A percentile compares a stretch with the other conserved stretches of the same genome.
Conservation (phyloP, 805 yeast genomes). For the Wickerhamomyces sydowiorum region DNA sequence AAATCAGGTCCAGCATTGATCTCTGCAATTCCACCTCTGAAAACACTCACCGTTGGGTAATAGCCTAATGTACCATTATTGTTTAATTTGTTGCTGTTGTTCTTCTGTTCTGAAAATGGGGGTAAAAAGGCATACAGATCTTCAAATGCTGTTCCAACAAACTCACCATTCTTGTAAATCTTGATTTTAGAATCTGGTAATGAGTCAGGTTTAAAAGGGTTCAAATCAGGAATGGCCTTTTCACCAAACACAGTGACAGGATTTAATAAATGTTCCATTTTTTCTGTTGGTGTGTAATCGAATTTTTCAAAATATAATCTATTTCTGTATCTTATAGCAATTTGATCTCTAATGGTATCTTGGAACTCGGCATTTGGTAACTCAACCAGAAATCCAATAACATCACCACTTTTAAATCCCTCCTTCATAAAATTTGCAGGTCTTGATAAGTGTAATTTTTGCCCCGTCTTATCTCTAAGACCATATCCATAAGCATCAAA, state of each 20-base stretch:
- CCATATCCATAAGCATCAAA: constrained; percentile 94
- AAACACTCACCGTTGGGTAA: constrained; percentile 85
- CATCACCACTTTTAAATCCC: constrained; percentile 71
- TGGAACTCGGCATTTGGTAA: constrained; percentile 48
- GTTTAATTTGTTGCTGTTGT: constrained; percentile 35
- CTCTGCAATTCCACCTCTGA: constrained; percentile 68
- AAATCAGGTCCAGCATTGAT: constrained; percentile 67
- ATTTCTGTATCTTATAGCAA: constrained; percentile 77
- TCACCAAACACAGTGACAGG: constrained; percentile 72
- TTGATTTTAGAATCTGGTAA: constrained; percentile 54
- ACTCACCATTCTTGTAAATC: constrained; percentile 74
- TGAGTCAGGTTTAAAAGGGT: constrained; percentile 40
- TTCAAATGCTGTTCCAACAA: constrained; percentile 59
- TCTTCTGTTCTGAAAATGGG: constrained; percentile 55
- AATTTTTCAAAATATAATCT: constrained; percentile 78
- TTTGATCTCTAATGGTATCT: constrained; percentile 72
- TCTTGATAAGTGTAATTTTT: constrained; percentile 69
- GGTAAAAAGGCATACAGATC: constrained; percentile 74
- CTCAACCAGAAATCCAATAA: constrained; percentile 68
- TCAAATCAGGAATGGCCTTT: constrained; percentile 49
- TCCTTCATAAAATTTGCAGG: constrained; percentile 49
- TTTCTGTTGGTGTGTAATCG: constrained; percentile 66
- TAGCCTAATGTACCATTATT: constrained; percentile 90
- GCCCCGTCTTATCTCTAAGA: constrained; percentile 71
- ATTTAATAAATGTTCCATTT: constrained; percentile 67